Percentiles rank a stretch among this genome's conserved stretches.
Evolutionary conservation across 2,329 filamentous ascomycete species (phyloP).

Genomic region (Microdochium bolleyi): DNA sequence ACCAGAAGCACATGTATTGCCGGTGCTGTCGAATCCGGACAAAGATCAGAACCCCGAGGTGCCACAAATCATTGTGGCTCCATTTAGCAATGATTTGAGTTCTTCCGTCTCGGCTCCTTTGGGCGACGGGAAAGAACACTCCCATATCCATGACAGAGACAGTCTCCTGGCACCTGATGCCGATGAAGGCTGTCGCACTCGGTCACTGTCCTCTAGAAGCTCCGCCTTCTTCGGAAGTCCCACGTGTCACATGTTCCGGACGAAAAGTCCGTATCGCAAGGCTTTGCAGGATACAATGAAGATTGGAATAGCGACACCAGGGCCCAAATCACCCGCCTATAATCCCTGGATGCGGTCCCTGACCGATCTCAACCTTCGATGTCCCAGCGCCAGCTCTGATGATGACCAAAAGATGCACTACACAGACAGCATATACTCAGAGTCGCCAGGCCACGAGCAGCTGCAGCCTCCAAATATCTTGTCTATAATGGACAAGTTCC

Average conservation of each 20-base stretch:
- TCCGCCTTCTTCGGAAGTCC: constrained; percentile 46
- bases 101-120: background rate
- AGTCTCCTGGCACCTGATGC: background rate
- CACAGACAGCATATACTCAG: constrained; percentile 42
- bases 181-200: constrained; percentile 11
- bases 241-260: constrained; percentile 41
- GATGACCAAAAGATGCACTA: constrained; percentile 27
- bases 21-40: constrained; percentile 2
- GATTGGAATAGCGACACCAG: constrained; percentile 18
- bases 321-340: constrained; percentile 16
- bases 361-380: constrained; percentile 30
- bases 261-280: constrained; percentile 46
- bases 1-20: constrained; percentile 15
- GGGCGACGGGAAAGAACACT: background rate
- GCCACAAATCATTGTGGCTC: constrained; percentile 5
- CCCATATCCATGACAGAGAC: background rate
- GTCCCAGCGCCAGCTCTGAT: constrained; percentile 31
- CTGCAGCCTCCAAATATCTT: background rate
- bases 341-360: constrained; percentile 31
- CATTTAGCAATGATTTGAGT: background rate
- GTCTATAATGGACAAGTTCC: constrained; percentile 1
- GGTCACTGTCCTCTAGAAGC: constrained; percentile 29
- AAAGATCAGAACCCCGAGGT: no score
- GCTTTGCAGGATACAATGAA: constrained; percentile 39
- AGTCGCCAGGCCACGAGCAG: background rate